Evolutionary conservation across 805 yeast species (phyloP), one percentile per base, ranked within the genome.

Genomic region (Zygoascus flipseniorum): DNA sequence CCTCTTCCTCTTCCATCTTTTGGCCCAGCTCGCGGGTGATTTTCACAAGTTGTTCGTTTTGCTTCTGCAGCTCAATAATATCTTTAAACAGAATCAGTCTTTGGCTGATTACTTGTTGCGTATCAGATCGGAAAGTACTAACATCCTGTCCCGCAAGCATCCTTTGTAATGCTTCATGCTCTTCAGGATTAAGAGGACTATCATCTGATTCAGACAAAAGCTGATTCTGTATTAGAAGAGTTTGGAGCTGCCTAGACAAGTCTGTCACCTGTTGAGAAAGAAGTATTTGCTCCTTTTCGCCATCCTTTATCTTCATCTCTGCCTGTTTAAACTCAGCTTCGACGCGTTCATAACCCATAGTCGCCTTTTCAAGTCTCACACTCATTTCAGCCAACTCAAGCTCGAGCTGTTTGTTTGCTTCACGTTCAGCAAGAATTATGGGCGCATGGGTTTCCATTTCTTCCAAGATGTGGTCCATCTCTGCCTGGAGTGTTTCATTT

Each of bases 371-470:
- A 18, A 86, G 54, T 62, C 81, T 60, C 51, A 76, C 72, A 57
- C 82, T 69, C 63, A 88, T 58, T 60, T 82, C 76, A 50, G 74
- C 62, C 64, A 84, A 62, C 62, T 80, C 82, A 55, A 75, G 65
- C 72, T 86, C 81, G 60, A 85, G 61, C 50, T 75, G 66, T 58
- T 73, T 65, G 60, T 89, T 74, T 68, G 78, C 79, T 52, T 77
- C 80, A 68, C 75, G 82, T 60, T 82, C 85, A 51, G 82, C 83
- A 69, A 72, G 79, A 47, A 92, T 76, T 2, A 83, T 72, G 0
- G 98, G 97, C 52, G 87, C 82, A 62, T 86, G 83, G 31, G 78
- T 75, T 61, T 89, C 95, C 56, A 90, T 72, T 66, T 89, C 97
- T 18, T 75, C 74, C 32, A 89, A 80, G 58, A 92, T 82, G 0